phyloP scores from a whole-genome alignment of 1,284 basidiomycete genomes.

The Ustilago xerochloae region DNA sequence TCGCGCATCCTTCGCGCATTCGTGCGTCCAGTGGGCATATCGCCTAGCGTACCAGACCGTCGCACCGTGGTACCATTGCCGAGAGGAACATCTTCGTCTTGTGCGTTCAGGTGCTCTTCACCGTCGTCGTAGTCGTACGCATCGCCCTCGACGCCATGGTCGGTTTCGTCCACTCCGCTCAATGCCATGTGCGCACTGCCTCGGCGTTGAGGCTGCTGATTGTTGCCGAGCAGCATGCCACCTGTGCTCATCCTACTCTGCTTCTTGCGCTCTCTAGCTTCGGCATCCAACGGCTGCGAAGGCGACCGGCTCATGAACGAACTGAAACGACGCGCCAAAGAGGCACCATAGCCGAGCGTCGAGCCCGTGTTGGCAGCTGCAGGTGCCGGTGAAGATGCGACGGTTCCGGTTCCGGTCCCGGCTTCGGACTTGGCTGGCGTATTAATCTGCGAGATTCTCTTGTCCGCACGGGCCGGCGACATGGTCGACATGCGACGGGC shows the following conservation, averaged over 20 bases:
- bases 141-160: conserved; percentile 12
- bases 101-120: conserved; percentile 18
- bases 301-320: conserved; percentile 59
- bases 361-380: conserved; percentile 33
- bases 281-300: conserved; percentile 50
- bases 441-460: conserved; percentile 10
- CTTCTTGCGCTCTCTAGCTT: conserved; percentile 54
- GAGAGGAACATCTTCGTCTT: conserved; percentile 35
- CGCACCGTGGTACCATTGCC: conserved; percentile 30
- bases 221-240: conserved; percentile 34
- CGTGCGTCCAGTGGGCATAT: conserved; percentile 31
- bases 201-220: conserved; percentile 20
- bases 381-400: conserved; percentile 16
- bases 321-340: conserved; percentile 58
- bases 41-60: conserved; percentile 45
- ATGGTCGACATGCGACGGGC: conserved; percentile 25
- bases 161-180: conserved; percentile 33
- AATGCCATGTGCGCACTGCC: conserved; percentile 35
- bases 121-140: conserved; percentile 26
- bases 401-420: conserved; percentile 8
- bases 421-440: conserved; percentile 22
- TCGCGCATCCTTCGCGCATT: conserved; percentile 15
- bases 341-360: conserved; percentile 45
- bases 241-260: conserved; percentile 59
- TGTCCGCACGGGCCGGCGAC: conserved; percentile 22